These are phyloP conservation scores for Amborella trichopoda DNA, from an alignment of 164 flowering plant genomes.

Conservation along the genomic window DNA sequence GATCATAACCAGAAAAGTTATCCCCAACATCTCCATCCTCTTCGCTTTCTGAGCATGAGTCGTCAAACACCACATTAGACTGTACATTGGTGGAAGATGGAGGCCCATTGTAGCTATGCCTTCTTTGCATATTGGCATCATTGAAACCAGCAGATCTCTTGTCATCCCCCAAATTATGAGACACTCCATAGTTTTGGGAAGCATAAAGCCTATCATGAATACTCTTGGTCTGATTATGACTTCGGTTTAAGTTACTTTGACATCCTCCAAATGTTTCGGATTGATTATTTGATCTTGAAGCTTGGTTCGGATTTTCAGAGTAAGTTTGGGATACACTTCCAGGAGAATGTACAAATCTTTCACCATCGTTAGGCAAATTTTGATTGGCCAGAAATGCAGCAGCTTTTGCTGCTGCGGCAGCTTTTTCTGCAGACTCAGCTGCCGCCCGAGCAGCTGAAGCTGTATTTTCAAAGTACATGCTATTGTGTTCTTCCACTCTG, in stretches of 20 bases:
- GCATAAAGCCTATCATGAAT: slow-evolving; percentile 10
- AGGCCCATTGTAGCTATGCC: slow-evolving; percentile 55
- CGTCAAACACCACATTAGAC: slow-evolving; percentile 63
- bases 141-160: slow-evolving; percentile 8
- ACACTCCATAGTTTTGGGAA: slow-evolving; percentile 17
- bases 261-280: not conserved
- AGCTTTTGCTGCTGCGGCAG: slow-evolving; percentile 84
- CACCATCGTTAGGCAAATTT: slow-evolving; percentile 6
- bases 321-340: not conserved
- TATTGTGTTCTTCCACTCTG: not conserved
- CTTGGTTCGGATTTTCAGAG: slow-evolving; percentile 3
- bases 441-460: slow-evolving; percentile 87
- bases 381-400: slow-evolving; percentile 60
- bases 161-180: slow-evolving; percentile 17
- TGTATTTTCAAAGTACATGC: slow-evolving; percentile 32
- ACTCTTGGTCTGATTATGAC: slow-evolving; percentile 7
- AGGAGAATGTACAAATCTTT: slow-evolving; percentile 3
- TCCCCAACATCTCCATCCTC: slow-evolving; percentile 44
- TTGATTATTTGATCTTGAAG: slow-evolving; percentile 7
- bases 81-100: slow-evolving; percentile 4
- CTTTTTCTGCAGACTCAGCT: slow-evolving; percentile 62
- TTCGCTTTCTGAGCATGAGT: slow-evolving; percentile 50
- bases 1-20: too few species aligned
- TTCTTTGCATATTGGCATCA: slow-evolving; percentile 22
- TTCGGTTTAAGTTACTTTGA: not conserved